Evolutionary conservation across 1,139 yeast species (phyloP).

Genomic region (Zygoascus hellenicus): DNA sequence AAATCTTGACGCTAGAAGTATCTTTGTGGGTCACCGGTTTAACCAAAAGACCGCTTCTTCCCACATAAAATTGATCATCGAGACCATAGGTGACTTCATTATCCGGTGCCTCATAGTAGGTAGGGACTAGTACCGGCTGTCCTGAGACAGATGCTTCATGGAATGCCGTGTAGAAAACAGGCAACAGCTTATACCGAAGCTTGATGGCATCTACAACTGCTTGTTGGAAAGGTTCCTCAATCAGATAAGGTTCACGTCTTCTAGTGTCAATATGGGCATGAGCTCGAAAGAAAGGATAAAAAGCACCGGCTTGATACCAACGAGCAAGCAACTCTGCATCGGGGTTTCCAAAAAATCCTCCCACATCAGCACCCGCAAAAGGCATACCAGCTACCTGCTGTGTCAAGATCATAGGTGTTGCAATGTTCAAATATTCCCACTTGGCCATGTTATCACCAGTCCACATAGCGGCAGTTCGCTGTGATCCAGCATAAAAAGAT

Average conservation of each 20-base stretch:
- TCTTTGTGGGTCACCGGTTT: conserved; percentile 72
- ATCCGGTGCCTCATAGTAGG: conserved; percentile 60
- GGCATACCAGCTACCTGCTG: conserved; percentile 84
- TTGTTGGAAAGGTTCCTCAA: conserved; percentile 68
- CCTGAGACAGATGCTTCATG: conserved; percentile 57
- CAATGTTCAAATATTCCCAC: conserved; percentile 78
- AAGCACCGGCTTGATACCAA: conserved; percentile 95
- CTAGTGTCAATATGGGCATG: conserved; percentile 94
- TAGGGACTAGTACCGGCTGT: conserved; percentile 67
- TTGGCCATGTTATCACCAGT: conserved; percentile 93
- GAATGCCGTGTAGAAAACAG: conserved; percentile 78
- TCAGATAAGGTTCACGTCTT: conserved; percentile 89
- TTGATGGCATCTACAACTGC: conserved; percentile 63
- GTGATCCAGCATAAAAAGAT: conserved; percentile 85
- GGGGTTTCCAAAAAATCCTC: conserved; percentile 94
- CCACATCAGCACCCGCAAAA: conserved; percentile 93
- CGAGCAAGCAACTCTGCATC: conserved; percentile 69
- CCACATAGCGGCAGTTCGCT: conserved; percentile 91
- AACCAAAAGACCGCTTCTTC: conserved; percentile 65
- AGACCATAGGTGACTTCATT: conserved; percentile 47
- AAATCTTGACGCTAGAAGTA: conserved; percentile 42
- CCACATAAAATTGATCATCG: conserved; percentile 82
- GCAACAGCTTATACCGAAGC: conserved; percentile 69
- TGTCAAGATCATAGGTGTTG: conserved; percentile 84
- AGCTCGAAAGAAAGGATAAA: conserved; percentile 94